Percentiles rank a stretch among this genome's conserved stretches.
These are phyloP conservation scores for Stipa capillata DNA, from an alignment of 176 grass and related monocot species.

Conservation along the genomic window DNA sequence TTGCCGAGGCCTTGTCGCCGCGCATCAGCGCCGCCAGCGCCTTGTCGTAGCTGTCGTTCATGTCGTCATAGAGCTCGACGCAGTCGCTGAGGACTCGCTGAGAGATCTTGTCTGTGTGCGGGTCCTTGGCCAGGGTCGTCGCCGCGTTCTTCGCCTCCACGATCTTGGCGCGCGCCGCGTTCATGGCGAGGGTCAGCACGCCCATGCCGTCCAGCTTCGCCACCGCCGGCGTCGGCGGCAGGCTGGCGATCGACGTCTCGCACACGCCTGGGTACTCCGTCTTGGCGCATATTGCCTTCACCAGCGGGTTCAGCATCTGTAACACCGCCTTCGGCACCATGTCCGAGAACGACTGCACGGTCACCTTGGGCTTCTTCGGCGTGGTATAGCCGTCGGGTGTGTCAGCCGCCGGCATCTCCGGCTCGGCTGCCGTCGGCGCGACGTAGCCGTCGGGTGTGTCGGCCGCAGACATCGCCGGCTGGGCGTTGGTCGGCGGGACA, in stretches of 20 bases:
- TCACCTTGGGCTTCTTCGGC: background rate
- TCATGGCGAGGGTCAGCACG: conserved; percentile 36
- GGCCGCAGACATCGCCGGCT: too few relatives aligned
- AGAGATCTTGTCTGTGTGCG: background rate
- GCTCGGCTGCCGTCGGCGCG: background rate
- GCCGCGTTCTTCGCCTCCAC: conserved; percentile 6
- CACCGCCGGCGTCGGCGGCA: background rate
- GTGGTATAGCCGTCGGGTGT: background rate
- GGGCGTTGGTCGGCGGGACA: background rate
- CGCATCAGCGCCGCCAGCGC: conserved; percentile 13
- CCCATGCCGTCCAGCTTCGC: background rate
- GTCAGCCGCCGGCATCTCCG: background rate
- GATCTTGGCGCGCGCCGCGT: conserved; percentile 24
- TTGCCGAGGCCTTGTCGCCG: conserved; percentile 15
- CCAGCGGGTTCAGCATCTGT: background rate
- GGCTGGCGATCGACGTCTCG: conserved; percentile 15
- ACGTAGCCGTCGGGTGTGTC: background rate
- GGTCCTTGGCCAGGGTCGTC: background rate
- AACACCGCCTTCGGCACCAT: background rate
- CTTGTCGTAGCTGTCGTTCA: background rate
- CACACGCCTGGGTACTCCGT: conserved; percentile 25
- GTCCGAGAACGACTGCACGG: background rate
- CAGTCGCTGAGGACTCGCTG: conserved; percentile 21
- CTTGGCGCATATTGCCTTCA: conserved; percentile 22
- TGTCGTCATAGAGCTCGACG: conserved; percentile 37